Base-by-base conservation (phyloP, 2,329 filamentous ascomycete species). In the Fusarium luffae region DNA sequence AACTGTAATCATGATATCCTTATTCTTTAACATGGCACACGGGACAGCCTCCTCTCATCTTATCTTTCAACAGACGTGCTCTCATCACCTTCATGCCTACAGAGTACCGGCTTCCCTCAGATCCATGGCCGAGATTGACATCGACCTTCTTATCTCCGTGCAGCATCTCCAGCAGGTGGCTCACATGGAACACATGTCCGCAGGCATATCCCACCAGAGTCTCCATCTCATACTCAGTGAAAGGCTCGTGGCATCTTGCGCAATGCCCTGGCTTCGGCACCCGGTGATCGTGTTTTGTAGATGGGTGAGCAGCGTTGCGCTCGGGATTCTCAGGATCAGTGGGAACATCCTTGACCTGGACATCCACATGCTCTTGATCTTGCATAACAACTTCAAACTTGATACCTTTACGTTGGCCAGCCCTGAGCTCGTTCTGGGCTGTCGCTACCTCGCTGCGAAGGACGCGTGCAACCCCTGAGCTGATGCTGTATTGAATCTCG, bases 401-500 rank as follows among this genome's bases (percentile, higher is more conserved):
- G 77, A 99, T 93, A 1, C 92, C 96, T 70, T 90, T 92, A 52
- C 91, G 89, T 77, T 97, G 93, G 0, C 95, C 94, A 16, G 85
- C 88, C 1, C 95, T 89, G 21, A 98, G 83, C 6, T 89, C 90
- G 52, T 91, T 91, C 87, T 98, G 97, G 1, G 92, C 93, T 7
- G 88, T 85, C 1, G 91, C 90, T 1, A 99, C 95, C 80, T 99
- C 96, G 60, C 94, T 93, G 52, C 92, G 86, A 43, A 98, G 84
- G 1, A 98, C 94, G 57, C 89, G 89, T 1, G 96, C 94, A 5
- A 97, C 96, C 2, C 96, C 96, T 44, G 92, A 90, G 69, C 92
- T 95, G 77, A 99, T 98, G 73, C 92, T 96, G 77, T 93, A 90
- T 81, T 98, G 96, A 46, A 99, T 92, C 77, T 98, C 96, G 77